Evolutionary conservation across 2,329 filamentous ascomycete species (phyloP).

Genomic region (Pseudogymnoascus sp.): DNA sequence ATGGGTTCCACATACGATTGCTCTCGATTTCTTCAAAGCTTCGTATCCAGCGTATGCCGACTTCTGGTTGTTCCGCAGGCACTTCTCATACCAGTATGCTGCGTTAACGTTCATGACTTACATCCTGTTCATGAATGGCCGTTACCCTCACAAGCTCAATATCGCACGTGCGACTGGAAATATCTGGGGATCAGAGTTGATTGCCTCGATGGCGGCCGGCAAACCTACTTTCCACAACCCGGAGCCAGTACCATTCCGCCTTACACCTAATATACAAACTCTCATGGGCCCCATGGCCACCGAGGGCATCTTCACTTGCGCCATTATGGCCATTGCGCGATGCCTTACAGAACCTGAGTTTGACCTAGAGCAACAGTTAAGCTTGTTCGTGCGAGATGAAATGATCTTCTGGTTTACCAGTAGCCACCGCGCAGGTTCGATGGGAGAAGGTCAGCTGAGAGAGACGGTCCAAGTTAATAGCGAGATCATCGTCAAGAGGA

Average conservation of each 20-base stretch:
- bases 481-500: conserved; percentile 85
- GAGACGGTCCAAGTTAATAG: conserved; percentile 77
- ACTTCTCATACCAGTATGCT: conserved; percentile 93
- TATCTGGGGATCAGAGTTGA: conserved; percentile 91
- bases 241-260: conserved; percentile 91
- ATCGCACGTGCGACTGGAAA: conserved; percentile 83
- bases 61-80: conserved; percentile 97
- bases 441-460: conserved; percentile 58
- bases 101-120: conserved; percentile 98
- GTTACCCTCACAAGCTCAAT: conserved; percentile 91
- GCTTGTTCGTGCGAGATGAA: conserved; percentile 92
- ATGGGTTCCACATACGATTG: conserved; percentile 76
- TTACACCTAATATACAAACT: conserved; percentile 92
- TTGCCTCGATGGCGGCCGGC: conserved; percentile 76
- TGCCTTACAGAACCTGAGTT: conserved; percentile 83
- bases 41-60: conserved; percentile 84
- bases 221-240: conserved; percentile 91
- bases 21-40: conserved; percentile 80
- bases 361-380: conserved; percentile 91
- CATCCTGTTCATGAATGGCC: conserved; percentile 91
- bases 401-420: conserved; percentile 96
- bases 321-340: conserved; percentile 91
- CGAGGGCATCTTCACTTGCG: conserved; percentile 91
- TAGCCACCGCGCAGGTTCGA: conserved; percentile 53
- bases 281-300: conserved; percentile 93